Conservation (phyloP, 306 rosid genomes). For the Styphnolobium japonicum region DNA sequence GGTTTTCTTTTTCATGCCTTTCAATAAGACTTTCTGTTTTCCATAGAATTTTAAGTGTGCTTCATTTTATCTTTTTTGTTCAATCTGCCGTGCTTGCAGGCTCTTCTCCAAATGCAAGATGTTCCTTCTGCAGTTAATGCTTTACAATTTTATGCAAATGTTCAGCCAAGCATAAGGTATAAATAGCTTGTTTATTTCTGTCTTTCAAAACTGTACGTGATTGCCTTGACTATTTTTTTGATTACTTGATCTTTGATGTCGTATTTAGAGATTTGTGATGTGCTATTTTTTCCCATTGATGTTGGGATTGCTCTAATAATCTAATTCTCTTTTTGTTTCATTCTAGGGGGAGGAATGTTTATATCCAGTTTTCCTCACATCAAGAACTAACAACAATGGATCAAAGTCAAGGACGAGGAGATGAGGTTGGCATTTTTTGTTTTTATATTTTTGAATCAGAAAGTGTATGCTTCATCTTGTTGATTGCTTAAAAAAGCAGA, state of each 20-base stretch:
- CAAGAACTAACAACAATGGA: constrained; percentile 85
- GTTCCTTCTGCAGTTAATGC: constrained; percentile 76
- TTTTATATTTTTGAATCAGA: neutral
- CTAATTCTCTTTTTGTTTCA: constrained; percentile 5
- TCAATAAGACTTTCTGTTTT: neutral
- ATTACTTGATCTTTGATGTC: constrained; percentile 13
- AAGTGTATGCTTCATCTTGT: neutral
- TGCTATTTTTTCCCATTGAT: neutral
- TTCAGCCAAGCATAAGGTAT: constrained; percentile 85
- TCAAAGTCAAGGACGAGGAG: constrained; percentile 91
- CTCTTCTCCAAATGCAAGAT: constrained; percentile 95
- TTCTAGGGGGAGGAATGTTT: constrained; percentile 87
- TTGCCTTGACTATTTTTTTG: neutral
- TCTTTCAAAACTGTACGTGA: neutral
- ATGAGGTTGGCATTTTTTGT: constrained; percentile 67
- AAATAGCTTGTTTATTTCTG: neutral
- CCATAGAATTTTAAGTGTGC: neutral
- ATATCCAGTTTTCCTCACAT: constrained; percentile 90
- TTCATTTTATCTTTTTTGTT: constrained; percentile 6
- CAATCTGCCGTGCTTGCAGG: constrained; percentile 41
- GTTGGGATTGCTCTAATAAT: neutral
- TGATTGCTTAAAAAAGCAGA: neutral
- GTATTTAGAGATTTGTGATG: neutral
- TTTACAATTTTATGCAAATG: constrained; percentile 70
- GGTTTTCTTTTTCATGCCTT: constrained; percentile 39